Conservation (phyloP, 306 rosid genomes). For the Cucurbita ficifolia region DNA sequence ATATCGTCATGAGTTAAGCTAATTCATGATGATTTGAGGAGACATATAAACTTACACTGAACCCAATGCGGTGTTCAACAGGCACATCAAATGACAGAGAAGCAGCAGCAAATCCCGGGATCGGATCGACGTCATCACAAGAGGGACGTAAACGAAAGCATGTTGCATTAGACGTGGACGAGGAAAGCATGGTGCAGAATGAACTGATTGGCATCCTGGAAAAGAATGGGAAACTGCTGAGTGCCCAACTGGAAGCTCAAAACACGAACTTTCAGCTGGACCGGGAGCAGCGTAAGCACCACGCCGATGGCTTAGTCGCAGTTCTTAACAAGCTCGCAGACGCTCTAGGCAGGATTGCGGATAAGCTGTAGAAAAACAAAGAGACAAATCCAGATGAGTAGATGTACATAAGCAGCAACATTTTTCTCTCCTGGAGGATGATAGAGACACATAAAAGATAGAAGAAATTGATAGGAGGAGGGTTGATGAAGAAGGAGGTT, state of each 20-base stretch:
- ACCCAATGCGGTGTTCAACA: conserved; percentile 7
- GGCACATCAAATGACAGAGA: conserved; percentile 43
- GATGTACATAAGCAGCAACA: conserved; percentile 5
- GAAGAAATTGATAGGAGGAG: neutral
- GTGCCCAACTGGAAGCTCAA: conserved; percentile 64
- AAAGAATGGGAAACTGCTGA: conserved; percentile 64
- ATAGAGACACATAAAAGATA: neutral
- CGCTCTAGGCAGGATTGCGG: conserved; percentile 85
- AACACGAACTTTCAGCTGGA: conserved; percentile 56
- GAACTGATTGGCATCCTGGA: conserved; percentile 71
- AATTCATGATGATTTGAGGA: neutral
- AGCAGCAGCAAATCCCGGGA: conserved; percentile 41
- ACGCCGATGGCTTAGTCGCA: conserved; percentile 47
- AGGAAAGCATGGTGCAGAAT: conserved; percentile 39
- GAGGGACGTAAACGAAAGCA: conserved; percentile 67
- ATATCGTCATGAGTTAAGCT: neutral
- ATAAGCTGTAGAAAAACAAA: conserved; percentile 36
- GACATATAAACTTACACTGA: neutral
- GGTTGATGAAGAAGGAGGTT: neutral
- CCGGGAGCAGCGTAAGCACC: conserved; percentile 70
- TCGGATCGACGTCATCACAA: conserved; percentile 56
- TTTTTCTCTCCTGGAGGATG: conserved; percentile 1
- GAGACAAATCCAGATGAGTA: neutral
- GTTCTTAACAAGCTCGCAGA: conserved; percentile 94
- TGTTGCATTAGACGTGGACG: conserved; percentile 33